phyloP scores from a whole-genome alignment of 1,139 yeast genomes.

The Yarrowia galli region DNA sequence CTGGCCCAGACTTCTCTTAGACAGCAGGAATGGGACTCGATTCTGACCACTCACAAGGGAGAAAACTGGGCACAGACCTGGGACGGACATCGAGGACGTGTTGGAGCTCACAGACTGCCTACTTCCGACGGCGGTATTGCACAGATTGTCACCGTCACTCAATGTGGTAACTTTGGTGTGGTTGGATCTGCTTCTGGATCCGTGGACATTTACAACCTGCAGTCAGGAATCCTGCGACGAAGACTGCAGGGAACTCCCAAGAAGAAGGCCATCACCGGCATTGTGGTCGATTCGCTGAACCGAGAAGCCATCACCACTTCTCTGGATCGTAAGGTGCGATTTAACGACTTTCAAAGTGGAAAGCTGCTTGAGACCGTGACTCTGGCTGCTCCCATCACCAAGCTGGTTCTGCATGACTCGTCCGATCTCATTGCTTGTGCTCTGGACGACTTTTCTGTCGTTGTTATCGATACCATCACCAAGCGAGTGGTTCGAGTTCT shows the following conservation, averaged over 20 bases:
- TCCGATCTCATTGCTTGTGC: constrained; percentile 88
- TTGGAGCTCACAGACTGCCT: constrained; percentile 73
- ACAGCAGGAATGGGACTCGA: constrained; percentile 93
- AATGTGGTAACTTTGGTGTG: constrained; percentile 93
- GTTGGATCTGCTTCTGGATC: constrained; percentile 93
- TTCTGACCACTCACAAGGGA: constrained; percentile 89
- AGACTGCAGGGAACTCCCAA: constrained; percentile 60
- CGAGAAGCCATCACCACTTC: constrained; percentile 86
- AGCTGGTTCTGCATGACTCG: constrained; percentile 75
- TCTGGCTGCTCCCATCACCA: constrained; percentile 79
- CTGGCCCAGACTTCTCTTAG: constrained; percentile 79
- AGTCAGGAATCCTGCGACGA: constrained; percentile 82
- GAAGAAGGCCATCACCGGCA: constrained; percentile 82
- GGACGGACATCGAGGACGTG: constrained; percentile 82
- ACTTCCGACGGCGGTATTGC: constrained; percentile 85
- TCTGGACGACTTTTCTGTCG: constrained; percentile 84
- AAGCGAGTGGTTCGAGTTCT: constrained; percentile 84
- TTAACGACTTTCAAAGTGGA: constrained; percentile 82
- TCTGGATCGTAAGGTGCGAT: constrained; percentile 86
- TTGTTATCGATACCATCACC: constrained; percentile 81
- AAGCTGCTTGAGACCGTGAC: constrained; percentile 71
- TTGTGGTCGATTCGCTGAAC: constrained; percentile 90
- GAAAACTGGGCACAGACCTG: constrained; percentile 89
- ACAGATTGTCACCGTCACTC: constrained; percentile 81
- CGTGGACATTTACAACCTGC: constrained; percentile 88